These are phyloP conservation scores for Mesembryanthemum crystallinum DNA, from an alignment of 148 eudicot species.

Conservation along the genomic window DNA sequence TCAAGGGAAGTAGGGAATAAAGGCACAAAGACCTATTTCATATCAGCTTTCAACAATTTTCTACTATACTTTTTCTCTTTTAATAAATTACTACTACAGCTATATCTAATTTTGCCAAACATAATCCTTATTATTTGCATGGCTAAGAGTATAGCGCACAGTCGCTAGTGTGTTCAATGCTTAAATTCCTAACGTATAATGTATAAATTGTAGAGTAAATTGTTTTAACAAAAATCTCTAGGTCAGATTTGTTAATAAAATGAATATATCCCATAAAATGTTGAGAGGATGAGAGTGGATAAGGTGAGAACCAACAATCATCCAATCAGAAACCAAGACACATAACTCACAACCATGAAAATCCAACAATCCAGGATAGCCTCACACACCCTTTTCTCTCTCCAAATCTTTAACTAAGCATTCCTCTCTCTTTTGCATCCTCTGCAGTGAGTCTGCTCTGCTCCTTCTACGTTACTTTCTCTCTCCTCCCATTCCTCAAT, in stretches of 20 bases:
- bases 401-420: conserved; percentile 29
- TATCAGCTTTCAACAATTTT: no score
- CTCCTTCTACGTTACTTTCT: background rate
- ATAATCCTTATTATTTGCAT: no score
- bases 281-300: conserved; percentile 36
- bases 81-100: no score
- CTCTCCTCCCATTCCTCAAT: background rate
- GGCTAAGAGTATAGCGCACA: no score
- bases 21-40: no score
- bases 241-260: background rate
- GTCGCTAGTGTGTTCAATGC: no score
- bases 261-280: background rate
- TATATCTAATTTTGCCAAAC: no score
- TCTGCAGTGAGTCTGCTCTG: background rate
- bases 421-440: background rate
- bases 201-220: no score
- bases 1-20: no score
- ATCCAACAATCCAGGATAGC: conserved; percentile 27
- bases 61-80: no score
- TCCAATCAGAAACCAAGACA: conserved; percentile 31
- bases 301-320: conserved; percentile 22
- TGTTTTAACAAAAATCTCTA: no score
- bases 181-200: no score
- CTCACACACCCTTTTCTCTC: conserved; percentile 15
- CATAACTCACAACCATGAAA: conserved; percentile 33